These are phyloP conservation scores for Craspedostauros australis DNA, from an alignment of 108 stramenopile genomes.

Conservation along the genomic window DNA sequence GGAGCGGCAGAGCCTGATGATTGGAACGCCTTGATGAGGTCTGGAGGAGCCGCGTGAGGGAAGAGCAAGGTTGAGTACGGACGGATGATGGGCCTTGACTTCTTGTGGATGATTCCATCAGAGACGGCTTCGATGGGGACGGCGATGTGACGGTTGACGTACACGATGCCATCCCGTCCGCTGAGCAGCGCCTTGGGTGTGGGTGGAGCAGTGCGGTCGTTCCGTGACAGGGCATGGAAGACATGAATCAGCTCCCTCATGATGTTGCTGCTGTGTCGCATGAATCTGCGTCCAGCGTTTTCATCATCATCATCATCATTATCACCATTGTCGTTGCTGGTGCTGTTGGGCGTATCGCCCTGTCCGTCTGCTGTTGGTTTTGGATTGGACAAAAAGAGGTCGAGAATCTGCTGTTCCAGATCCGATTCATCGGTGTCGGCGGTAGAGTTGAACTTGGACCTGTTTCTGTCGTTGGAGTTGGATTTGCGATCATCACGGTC, in stretches of 20 bases:
- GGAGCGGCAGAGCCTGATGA: slow-evolving; percentile 35
- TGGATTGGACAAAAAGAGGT: slow-evolving; percentile 50
- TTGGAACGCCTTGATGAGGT: slow-evolving; percentile 42
- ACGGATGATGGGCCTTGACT: slow-evolving; percentile 21
- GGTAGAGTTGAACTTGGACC: too few species aligned
- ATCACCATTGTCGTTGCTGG: slow-evolving; percentile 1
- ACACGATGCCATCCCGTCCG: slow-evolving; percentile 60
- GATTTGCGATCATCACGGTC: too few species aligned
- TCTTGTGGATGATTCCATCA: background rate
- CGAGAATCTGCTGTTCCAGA: slow-evolving; percentile 59
- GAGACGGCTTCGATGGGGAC: slow-evolving; percentile 59
- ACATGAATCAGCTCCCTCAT: slow-evolving; percentile 63
- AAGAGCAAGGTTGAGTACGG: slow-evolving; percentile 79
- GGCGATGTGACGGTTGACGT: slow-evolving; percentile 76
- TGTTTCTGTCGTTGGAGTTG: too few species aligned
- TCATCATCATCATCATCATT: too few species aligned
- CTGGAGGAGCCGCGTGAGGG: slow-evolving; percentile 62
- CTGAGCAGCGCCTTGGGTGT: slow-evolving; percentile 36
- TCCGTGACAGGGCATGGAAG: slow-evolving; percentile 62
- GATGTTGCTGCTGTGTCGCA: slow-evolving; percentile 61
- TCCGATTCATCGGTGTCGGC: slow-evolving; percentile 30
- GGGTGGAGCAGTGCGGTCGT: slow-evolving; percentile 34
- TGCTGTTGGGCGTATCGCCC: background rate
- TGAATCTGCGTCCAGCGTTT: too few species aligned
- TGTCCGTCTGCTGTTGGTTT: too few species aligned